Conservation (phyloP, 805 yeast genomes). For the Ogataea corticis region DNA sequence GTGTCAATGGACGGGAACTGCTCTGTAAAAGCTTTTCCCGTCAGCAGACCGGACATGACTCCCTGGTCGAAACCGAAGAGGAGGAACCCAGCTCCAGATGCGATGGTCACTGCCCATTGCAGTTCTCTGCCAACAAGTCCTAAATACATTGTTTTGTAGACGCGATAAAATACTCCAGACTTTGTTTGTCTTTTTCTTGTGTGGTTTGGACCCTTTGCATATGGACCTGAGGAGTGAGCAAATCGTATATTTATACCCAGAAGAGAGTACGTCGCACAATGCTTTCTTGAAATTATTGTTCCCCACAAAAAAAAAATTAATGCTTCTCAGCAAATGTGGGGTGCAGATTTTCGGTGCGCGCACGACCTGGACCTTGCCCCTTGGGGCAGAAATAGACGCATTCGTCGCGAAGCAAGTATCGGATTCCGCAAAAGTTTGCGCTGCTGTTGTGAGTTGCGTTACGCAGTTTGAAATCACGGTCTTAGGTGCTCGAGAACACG, state of each 20-base stretch:
- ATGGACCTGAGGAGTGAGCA: background rate
- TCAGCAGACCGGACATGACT: constrained; percentile 58
- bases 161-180: background rate
- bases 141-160: constrained; percentile 14
- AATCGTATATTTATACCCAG: constrained; percentile 4
- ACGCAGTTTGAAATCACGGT: too few species aligned
- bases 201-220: too few species aligned
- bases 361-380: constrained; percentile 1
- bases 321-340: constrained; percentile 2
- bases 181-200: background rate
- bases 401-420: background rate
- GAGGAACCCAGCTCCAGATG: constrained; percentile 45
- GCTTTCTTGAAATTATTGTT: background rate
- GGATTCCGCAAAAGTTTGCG: background rate
- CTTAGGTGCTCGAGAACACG: too few species aligned
- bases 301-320: constrained; percentile 6
- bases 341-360: constrained; percentile 3
- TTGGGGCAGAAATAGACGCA: background rate
- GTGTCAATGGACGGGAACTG: constrained; percentile 49
- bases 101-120: constrained; percentile 27
- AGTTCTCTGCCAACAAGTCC: constrained; percentile 15
- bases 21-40: constrained; percentile 57
- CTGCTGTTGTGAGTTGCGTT: background rate
- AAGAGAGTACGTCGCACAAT: too few species aligned
- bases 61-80: constrained; percentile 75